phyloP scores from a whole-genome alignment of 2,329 filamentous ascomycete genomes.

The Hypocrella siamensis region DNA sequence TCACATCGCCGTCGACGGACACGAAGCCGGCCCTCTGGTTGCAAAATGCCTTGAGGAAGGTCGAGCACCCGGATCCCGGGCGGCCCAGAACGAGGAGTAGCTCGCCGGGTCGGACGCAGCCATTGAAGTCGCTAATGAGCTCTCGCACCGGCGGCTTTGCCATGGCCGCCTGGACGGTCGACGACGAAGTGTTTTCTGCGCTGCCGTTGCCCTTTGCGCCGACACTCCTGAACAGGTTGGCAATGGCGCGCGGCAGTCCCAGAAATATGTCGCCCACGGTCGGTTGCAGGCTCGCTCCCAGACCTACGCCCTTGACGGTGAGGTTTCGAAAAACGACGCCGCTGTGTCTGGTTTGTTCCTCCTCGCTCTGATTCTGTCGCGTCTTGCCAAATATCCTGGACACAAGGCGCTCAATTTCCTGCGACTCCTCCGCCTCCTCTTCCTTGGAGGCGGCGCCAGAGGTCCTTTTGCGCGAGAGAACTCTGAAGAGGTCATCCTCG shows the following conservation, averaged over 20 bases:
- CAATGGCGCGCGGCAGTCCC: slow-evolving; percentile 30
- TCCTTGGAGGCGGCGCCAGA: slow-evolving; percentile 11
- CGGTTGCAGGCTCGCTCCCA: slow-evolving; percentile 40
- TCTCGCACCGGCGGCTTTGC: slow-evolving; percentile 44
- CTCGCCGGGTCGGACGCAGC: slow-evolving; percentile 55
- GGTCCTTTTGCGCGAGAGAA: slow-evolving; percentile 32
- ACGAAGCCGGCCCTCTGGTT: slow-evolving; percentile 53
- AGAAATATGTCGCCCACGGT: slow-evolving; percentile 50
- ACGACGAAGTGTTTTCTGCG: neutral
- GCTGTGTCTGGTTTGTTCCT: slow-evolving; percentile 52
- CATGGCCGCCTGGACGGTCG: slow-evolving; percentile 30
- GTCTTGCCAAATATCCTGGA: slow-evolving; percentile 55
- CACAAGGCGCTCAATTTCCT: slow-evolving; percentile 46
- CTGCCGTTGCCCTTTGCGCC: neutral
- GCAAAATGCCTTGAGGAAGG: slow-evolving; percentile 54
- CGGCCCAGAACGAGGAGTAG: slow-evolving; percentile 53
- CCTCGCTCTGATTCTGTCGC: slow-evolving; percentile 48
- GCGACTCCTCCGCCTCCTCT: slow-evolving; percentile 24
- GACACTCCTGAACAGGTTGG: slow-evolving; percentile 28
- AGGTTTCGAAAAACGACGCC: slow-evolving; percentile 57
- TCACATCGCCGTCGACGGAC: slow-evolving; percentile 46
- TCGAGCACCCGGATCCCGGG: slow-evolving; percentile 54
- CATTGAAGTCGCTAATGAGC: slow-evolving; percentile 48
- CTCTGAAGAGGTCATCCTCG: slow-evolving; percentile 36
- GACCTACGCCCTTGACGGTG: slow-evolving; percentile 53